A percentile compares a stretch with the other conserved stretches of the same genome.
Evolutionary conservation across 208 protist genomes (phyloP).

Genomic region (Endotrypanum monterogeii): DNA sequence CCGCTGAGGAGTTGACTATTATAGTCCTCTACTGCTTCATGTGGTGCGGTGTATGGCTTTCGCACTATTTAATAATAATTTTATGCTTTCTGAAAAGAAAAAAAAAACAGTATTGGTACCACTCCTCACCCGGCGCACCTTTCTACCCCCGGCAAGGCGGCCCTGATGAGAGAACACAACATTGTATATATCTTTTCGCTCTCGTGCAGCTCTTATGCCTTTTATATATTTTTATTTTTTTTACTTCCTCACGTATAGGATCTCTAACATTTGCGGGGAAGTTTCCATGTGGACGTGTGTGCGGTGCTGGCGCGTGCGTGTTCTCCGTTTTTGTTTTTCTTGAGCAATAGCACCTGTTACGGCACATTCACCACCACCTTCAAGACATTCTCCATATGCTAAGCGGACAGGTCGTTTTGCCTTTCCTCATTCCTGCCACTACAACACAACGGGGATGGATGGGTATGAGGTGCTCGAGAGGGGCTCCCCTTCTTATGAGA

Average conservation of each 20-base stretch:
- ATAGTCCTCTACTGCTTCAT: too few species aligned
- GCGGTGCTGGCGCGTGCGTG: not conserved
- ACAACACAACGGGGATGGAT: not conserved
- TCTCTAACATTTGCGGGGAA: not conserved
- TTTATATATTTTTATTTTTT: too few species aligned
- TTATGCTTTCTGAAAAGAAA: too few species aligned
- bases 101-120: too few species aligned
- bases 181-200: too few species aligned
- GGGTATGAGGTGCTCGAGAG: not conserved
- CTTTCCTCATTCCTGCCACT: not conserved
- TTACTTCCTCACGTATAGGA: too few species aligned
- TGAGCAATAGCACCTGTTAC: not conserved
- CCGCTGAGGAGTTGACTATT: not conserved
- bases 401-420: not conserved
- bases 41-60: not conserved
- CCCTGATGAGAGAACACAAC: too few species aligned
- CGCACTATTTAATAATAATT: too few species aligned
- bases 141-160: too few species aligned
- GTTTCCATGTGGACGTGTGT: constrained; percentile 4
- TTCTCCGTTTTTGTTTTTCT: not conserved
- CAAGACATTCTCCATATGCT: not conserved
- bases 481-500: too few species aligned
- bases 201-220: too few species aligned
- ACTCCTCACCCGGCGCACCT: too few species aligned
- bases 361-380: not conserved